Evolutionary conservation across 2,329 filamentous ascomycete species (phyloP).

Genomic region (Trichoderma koningii): DNA sequence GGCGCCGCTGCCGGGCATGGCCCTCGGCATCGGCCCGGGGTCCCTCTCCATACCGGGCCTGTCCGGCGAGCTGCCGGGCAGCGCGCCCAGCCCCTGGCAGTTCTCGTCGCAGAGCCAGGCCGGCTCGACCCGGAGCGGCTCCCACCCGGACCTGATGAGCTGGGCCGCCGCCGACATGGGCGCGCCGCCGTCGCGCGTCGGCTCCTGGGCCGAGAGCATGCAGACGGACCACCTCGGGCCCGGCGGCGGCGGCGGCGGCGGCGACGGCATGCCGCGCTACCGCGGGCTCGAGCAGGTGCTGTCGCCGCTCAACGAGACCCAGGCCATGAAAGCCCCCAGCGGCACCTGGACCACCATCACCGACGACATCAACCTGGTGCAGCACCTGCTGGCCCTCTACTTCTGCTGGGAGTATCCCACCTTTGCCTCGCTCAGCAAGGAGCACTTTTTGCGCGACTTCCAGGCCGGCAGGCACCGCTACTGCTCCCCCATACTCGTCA

Average conservation of each 20-base stretch:
- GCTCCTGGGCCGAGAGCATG: constrained; percentile 52
- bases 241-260: too few relatives aligned
- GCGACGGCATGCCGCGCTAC: constrained; percentile 40
- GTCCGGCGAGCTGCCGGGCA: constrained; percentile 46
- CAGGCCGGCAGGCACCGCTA: constrained; percentile 61
- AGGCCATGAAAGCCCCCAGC: constrained; percentile 45
- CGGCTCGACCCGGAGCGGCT: constrained; percentile 49
- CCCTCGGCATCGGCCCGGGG: constrained; percentile 37
- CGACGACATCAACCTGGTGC: constrained; percentile 57
- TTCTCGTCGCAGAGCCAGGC: constrained; percentile 51
- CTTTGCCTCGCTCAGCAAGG: constrained; percentile 71
- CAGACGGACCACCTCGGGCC: constrained; percentile 36
- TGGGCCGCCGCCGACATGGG: constrained; percentile 47
- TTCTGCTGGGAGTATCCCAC: constrained; percentile 78
- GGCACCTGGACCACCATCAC: constrained; percentile 64
- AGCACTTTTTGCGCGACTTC: constrained; percentile 70
- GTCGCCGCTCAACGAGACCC: constrained; percentile 48
- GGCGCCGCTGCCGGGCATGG: constrained; percentile 36
- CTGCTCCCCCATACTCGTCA: constrained; percentile 68
- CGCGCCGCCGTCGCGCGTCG: constrained; percentile 50
- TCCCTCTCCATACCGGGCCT: constrained; percentile 36
- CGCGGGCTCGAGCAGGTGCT: constrained; percentile 52
- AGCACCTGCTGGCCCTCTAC: constrained; percentile 66
- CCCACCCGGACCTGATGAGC: constrained; percentile 50
- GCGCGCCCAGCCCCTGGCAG: constrained; percentile 49